phyloP scores from a whole-genome alignment of 2,329 filamentous ascomycete species.

The Monilinia fructicola region DNA sequence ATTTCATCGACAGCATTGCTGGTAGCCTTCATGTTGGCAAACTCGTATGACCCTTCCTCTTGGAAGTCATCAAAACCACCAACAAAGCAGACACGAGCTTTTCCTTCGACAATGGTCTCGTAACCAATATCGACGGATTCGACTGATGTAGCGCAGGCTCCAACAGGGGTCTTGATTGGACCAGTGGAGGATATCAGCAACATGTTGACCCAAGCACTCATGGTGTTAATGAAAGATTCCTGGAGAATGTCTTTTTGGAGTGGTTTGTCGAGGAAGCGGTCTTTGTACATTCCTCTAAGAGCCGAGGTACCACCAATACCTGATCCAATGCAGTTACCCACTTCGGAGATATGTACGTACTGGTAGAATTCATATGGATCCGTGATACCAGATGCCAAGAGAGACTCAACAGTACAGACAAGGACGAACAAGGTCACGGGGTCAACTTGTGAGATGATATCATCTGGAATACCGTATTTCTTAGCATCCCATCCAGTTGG shows the following conservation, averaged over 20 bases:
- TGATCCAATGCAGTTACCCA: constrained; percentile 97
- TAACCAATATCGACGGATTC: constrained; percentile 98
- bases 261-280: constrained; percentile 93
- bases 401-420: constrained; percentile 87
- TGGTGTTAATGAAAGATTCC: constrained; percentile 99
- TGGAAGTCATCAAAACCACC: constrained; percentile 99
- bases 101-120: constrained; percentile 97
- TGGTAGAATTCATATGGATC: constrained; percentile 99
- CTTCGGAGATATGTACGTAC: constrained; percentile 96
- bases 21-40: constrained; percentile 99
- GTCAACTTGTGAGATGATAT: constrained; percentile 97
- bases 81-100: constrained; percentile 94
- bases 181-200: constrained; percentile 93
- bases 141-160: constrained; percentile 94
- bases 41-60: constrained; percentile 98
- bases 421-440: constrained; percentile 94
- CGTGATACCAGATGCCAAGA: constrained; percentile 91
- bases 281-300: constrained; percentile 96
- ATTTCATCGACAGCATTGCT: constrained; percentile 98
- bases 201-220: constrained; percentile 99
- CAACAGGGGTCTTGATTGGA: constrained; percentile 97
- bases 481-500: constrained; percentile 97
- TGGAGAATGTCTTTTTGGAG: constrained; percentile 98
- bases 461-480: constrained; percentile 92
- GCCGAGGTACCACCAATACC: constrained; percentile 95